These are phyloP conservation scores for Schoenoplectus tabernaemontani DNA, from an alignment of 202 grass and related monocot genomes.

Conservation along the genomic window DNA sequence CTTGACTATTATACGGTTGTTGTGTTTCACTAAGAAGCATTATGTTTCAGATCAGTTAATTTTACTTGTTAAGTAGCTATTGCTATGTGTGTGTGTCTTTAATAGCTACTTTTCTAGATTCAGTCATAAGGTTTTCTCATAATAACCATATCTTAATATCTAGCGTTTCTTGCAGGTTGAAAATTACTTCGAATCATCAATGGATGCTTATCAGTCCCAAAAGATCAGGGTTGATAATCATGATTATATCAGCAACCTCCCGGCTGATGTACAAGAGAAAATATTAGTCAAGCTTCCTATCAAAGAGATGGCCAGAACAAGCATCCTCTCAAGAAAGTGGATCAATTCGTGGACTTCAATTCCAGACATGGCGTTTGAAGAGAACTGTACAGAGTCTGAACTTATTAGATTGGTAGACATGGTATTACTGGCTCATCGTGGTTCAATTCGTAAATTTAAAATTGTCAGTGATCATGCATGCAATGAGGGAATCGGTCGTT, in stretches of 20 bases:
- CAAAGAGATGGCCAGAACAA: conserved; percentile 35
- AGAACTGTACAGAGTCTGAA: neutral
- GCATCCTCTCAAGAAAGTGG: conserved; percentile 39
- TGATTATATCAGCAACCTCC: conserved; percentile 43
- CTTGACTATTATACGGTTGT: too few species aligned
- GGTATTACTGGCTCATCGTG: conserved; percentile 35
- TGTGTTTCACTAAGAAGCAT: too few species aligned
- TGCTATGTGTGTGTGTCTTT: neutral
- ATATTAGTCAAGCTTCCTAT: conserved; percentile 39
- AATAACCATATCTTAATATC: neutral
- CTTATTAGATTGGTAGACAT: conserved; percentile 24
- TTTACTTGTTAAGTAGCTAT: neutral
- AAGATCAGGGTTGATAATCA: conserved; percentile 15
- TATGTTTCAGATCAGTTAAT: too few species aligned
- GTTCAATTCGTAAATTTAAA: conserved; percentile 36
- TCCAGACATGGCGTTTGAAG: conserved; percentile 26
- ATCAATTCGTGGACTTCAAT: conserved; percentile 34
- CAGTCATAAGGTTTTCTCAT: neutral
- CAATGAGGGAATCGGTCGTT: conserved; percentile 23
- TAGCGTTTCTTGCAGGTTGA: neutral
- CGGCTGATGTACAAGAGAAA: conserved; percentile 35
- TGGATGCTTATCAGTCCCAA: conserved; percentile 15
- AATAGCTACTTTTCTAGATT: neutral
- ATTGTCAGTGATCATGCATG: neutral
- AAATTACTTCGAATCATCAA: neutral